phyloP scores from a whole-genome alignment of 2,329 filamentous ascomycete species.

The Penicillium sp. region DNA sequence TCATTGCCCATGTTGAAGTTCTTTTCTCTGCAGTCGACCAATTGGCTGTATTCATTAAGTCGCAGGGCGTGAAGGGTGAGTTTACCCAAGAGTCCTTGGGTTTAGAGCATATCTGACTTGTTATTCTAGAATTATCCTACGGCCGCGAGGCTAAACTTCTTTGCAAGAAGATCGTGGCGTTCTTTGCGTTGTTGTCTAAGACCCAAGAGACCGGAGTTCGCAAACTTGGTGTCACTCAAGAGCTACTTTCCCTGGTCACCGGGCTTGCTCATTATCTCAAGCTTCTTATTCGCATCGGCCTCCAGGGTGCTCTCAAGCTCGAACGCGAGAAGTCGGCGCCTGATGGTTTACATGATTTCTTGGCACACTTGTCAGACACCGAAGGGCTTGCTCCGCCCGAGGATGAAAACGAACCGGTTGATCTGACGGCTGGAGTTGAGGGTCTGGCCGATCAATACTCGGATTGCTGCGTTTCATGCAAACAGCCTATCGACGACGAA shows the following conservation, averaged over 20 bases:
- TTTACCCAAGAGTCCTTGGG: conserved; percentile 1
- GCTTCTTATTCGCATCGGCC: conserved; percentile 91
- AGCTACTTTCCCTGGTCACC: conserved; percentile 94
- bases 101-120: conserved; percentile 21
- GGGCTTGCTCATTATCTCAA: conserved; percentile 97
- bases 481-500: conserved; percentile 89
- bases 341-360: conserved; percentile 75
- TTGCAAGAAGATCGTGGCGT: conserved; percentile 99
- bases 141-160: conserved; percentile 94
- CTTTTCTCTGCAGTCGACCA: conserved; percentile 85
- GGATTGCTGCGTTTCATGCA: conserved; percentile 79
- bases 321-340: conserved; percentile 77
- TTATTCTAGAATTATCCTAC: conserved; percentile 73
- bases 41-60: conserved; percentile 70
- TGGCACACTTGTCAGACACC: conserved; percentile 80
- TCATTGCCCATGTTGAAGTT: conserved; percentile 93
- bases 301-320: conserved; percentile 87
- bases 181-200: conserved; percentile 92
- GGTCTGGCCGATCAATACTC: conserved; percentile 71
- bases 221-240: conserved; percentile 93
- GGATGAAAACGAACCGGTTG: conserved; percentile 64
- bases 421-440: conserved; percentile 64
- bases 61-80: conserved; percentile 72
- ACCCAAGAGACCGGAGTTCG: conserved; percentile 87
- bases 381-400: conserved; percentile 64